A percentile compares a stretch with the other conserved stretches of the same genome.
These are phyloP conservation scores for Camellia granthamiana DNA, from an alignment of 148 eudicot species.

Conservation along the genomic window DNA sequence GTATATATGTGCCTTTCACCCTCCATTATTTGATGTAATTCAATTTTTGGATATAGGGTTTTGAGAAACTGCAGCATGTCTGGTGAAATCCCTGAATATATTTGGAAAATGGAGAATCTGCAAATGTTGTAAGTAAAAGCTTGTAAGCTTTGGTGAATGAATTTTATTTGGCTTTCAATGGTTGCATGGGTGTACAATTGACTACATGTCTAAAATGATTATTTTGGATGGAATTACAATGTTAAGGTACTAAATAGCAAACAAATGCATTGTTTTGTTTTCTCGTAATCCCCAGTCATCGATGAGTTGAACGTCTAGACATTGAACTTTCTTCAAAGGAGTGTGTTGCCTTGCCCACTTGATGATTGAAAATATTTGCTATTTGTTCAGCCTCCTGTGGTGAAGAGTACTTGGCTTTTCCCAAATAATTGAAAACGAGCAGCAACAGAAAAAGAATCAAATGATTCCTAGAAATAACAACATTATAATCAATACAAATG, in stretches of 20 bases:
- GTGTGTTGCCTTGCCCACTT: not conserved
- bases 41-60: constrained; percentile 44
- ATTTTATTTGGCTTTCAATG: not conserved
- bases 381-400: not conserved
- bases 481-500: no score
- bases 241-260: no score
- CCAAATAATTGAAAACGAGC: no score
- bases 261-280: no score
- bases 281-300: not conserved
- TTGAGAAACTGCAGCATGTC: constrained; percentile 65
- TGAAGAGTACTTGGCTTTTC: not conserved
- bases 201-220: no score
- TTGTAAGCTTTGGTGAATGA: not conserved
- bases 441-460: no score
- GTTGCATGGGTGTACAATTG: not conserved
- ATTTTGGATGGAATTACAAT: no score
- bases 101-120: constrained; percentile 48
- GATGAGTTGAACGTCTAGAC: not conserved
- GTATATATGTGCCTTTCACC: not conserved
- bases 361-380: not conserved
- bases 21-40: not conserved
- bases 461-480: no score
- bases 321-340: constrained; percentile 3
- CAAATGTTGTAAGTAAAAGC: constrained; percentile 52
- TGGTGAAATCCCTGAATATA: constrained; percentile 58